These are phyloP conservation scores for Gautieria morchelliformis DNA, from an alignment of 768 basidiomycete species.

Conservation along the genomic window DNA sequence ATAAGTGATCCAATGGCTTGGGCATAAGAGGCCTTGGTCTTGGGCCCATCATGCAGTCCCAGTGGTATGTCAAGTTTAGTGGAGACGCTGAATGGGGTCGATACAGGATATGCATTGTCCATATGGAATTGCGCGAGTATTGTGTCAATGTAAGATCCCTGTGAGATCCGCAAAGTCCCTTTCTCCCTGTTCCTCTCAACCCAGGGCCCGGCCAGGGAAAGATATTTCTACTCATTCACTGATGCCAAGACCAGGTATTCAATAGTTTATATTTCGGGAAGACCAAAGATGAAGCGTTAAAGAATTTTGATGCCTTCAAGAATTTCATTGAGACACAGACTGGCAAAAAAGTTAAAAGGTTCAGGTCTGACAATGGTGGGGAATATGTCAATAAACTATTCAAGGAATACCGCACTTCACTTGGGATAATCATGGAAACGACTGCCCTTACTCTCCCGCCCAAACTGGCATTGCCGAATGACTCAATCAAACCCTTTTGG, in stretches of 20 bases:
- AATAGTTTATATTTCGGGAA: no score
- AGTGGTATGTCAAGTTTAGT: neutral
- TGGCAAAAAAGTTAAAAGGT: neutral
- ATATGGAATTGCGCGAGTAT: conserved; percentile 3
- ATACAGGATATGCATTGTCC: conserved; percentile 8
- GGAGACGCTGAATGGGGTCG: conserved; percentile 9
- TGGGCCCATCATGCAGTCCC: neutral
- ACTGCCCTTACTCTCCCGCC: conserved; percentile 28
- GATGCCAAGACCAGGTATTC: conserved; percentile 27
- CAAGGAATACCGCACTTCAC: conserved; percentile 12
- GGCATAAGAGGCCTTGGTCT: conserved; percentile 14
- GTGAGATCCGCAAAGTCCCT: no score
- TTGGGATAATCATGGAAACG: conserved; percentile 23
- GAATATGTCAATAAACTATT: conserved; percentile 14
- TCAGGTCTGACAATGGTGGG: neutral
- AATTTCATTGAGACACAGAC: neutral
- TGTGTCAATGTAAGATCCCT: conserved; percentile 5
- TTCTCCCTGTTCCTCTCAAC: conserved; percentile 16
- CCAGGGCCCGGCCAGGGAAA: no score
- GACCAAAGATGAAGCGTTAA: conserved; percentile 12
- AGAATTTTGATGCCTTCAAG: neutral
- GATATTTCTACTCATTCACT: conserved; percentile 28
- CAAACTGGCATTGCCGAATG: conserved; percentile 24
- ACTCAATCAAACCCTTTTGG: neutral
- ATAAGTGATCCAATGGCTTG: conserved; percentile 22